Percentiles rank a stretch among this genome's conserved stretches.
phyloP scores from a whole-genome alignment of 345 rosid species.

The Capsella bursapastoris region DNA sequence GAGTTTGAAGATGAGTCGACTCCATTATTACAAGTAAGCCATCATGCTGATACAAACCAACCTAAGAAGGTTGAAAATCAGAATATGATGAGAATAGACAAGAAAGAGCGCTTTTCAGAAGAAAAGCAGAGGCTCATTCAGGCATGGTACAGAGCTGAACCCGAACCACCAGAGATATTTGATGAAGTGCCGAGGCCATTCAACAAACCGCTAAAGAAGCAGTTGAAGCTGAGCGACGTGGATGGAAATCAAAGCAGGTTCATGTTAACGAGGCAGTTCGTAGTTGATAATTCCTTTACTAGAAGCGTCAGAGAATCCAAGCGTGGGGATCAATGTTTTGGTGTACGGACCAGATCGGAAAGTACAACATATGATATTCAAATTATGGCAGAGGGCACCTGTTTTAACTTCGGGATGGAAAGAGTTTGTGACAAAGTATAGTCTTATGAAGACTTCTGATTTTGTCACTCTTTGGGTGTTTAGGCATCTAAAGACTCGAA shows the following conservation, averaged over 20 bases:
- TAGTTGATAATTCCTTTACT: slow-evolving; percentile 26
- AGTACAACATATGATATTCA: slow-evolving; percentile 14
- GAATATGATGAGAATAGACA: not conserved
- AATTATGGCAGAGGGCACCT: slow-evolving; percentile 12
- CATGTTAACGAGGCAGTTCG: not conserved
- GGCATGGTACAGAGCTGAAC: not conserved
- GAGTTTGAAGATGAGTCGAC: not conserved
- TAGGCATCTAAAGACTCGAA: not conserved
- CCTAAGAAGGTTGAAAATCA: not conserved
- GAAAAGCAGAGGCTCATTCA: not conserved
- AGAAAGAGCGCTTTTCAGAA: not conserved
- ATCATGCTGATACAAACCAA: too few relatives aligned
- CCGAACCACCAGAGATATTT: not conserved
- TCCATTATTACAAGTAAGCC: not conserved
- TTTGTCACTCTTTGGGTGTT: slow-evolving; percentile 35
- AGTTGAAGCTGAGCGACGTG: slow-evolving; percentile 21
- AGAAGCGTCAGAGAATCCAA: not conserved
- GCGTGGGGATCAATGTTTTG: not conserved
- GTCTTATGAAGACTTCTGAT: not conserved
- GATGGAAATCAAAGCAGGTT: slow-evolving; percentile 5
- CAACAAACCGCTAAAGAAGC: slow-evolving; percentile 29
- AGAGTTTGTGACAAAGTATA: not conserved
- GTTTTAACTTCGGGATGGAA: slow-evolving; percentile 32
- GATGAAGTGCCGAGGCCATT: not conserved
- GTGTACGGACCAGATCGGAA: slow-evolving; percentile 21